phyloP scores from a whole-genome alignment of 768 basidiomycete genomes.

The Termitomyces sp. region DNA sequence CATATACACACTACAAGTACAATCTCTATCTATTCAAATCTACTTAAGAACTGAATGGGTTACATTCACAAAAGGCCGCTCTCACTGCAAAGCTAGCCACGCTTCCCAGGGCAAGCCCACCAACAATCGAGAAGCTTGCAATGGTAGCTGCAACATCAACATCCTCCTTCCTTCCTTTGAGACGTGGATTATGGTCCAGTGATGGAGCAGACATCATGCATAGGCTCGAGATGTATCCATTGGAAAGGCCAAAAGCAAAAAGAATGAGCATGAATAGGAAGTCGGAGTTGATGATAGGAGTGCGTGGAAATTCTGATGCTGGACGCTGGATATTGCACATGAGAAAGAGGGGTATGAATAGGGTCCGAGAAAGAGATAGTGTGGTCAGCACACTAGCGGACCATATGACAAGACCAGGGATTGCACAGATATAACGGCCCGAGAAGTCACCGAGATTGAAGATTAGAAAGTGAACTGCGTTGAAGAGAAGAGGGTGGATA shows the following conservation, averaged over 20 bases:
- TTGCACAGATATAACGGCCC: slow-evolving; percentile 67
- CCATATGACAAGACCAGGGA: slow-evolving; percentile 67
- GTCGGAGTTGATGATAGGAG: slow-evolving; percentile 74
- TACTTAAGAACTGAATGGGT: slow-evolving; percentile 49
- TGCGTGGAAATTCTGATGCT: slow-evolving; percentile 20
- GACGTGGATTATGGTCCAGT: slow-evolving; percentile 70
- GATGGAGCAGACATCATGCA: slow-evolving; percentile 86
- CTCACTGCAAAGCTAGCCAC: slow-evolving; percentile 79
- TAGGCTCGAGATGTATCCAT: slow-evolving; percentile 77
- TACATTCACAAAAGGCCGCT: slow-evolving; percentile 64
- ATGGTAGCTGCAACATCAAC: slow-evolving; percentile 87
- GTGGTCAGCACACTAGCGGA: slow-evolving; percentile 56
- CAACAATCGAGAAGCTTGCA: slow-evolving; percentile 74
- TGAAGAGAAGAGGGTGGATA: slow-evolving; percentile 83
- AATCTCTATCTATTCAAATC: background rate
- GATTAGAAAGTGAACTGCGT: slow-evolving; percentile 69
- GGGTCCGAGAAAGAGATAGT: slow-evolving; percentile 64
- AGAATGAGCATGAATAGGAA: slow-evolving; percentile 71
- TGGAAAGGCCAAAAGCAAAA: slow-evolving; percentile 71
- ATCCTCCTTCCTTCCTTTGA: slow-evolving; percentile 69
- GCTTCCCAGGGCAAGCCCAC: slow-evolving; percentile 75
- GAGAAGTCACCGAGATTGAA: slow-evolving; percentile 72
- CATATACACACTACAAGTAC: background rate
- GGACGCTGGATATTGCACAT: slow-evolving; percentile 78
- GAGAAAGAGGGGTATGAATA: slow-evolving; percentile 88